Base-by-base conservation (phyloP, 352 stramenopile genomes). In the Lagenidium giganteum region DNA sequence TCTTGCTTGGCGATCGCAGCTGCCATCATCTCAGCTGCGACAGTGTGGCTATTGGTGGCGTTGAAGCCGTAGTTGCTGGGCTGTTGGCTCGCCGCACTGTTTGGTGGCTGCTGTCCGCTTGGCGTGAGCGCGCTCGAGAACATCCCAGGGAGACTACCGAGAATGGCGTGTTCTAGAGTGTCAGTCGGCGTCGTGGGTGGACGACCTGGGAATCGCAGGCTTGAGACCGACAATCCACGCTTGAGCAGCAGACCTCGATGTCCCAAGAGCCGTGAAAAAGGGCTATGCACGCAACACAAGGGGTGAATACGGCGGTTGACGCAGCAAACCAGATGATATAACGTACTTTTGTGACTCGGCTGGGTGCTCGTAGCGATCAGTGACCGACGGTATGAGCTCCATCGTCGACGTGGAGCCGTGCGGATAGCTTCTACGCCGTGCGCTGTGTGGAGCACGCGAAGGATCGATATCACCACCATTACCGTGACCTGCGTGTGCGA, bases 21-120 rank as follows among this genome's bases (percentile, higher is more conserved):
- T 20, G 75, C 77, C 43, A 90, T 90, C 74, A 90, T 87, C 62
- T 90, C 78, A 22, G 78, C 75, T 1, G 74, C 78, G 11, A 83
- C 45, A 14, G 69, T 59, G 17, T 75, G 55, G 1, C 43, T 29
- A 20, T 64, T 64, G 5, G 55, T 87, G 23, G 55, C 62, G 33
- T 59, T 76, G 23, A 74, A 67, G 13, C 51, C 61, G 20, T 31
- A 59, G 5, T 31, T 43, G 33, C 43, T 47, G 24, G 57, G 46
- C 5, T 50, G 53, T 24, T 57, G 54, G 20, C 43, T 51, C 1
- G 47, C 30, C 18, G 61, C 57, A 30, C 41, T 55, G 42, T 42
- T 61, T 2, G 53, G 33, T 2, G 40, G 38, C 16, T 62, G n/a
- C n/a, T n/a, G 57, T 1, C 51, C 57, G n/a, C 41, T 35, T 1